Percentiles rank a stretch among this genome's conserved stretches.
Evolutionary conservation across 176 grass and related monocot species (phyloP).

Genomic region (Calamus simplicifolius): DNA sequence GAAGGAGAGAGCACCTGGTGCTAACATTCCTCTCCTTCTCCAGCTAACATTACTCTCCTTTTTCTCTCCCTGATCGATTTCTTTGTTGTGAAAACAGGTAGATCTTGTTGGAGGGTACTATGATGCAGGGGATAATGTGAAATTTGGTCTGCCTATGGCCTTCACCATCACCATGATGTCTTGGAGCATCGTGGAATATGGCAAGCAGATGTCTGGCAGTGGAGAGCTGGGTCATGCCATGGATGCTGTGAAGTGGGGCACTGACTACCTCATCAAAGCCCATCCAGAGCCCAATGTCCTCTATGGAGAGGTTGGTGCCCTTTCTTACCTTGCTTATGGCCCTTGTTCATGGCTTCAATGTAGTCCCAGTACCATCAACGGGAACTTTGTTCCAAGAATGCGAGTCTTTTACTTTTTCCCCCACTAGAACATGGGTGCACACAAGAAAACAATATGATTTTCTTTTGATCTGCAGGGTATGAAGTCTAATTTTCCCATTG

Average conservation of each 20-base stretch:
- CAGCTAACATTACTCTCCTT: too few species aligned
- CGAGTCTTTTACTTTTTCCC: too few species aligned
- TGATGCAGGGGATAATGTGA: slow-evolving; percentile 94
- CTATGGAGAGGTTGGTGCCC: slow-evolving; percentile 57
- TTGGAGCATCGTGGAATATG: slow-evolving; percentile 82
- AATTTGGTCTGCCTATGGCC: slow-evolving; percentile 93
- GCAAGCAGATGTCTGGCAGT: slow-evolving; percentile 61
- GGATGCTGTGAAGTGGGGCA: slow-evolving; percentile 90
- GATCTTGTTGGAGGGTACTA: slow-evolving; percentile 88
- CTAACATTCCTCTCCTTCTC: too few species aligned
- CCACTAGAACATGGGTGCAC: too few species aligned
- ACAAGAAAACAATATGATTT: too few species aligned
- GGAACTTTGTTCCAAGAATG: too few species aligned
- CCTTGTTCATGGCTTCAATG: too few species aligned
- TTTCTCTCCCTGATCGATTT: neutral
- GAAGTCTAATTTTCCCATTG: too few species aligned
- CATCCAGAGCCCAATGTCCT: slow-evolving; percentile 70
- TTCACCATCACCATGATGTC: slow-evolving; percentile 98
- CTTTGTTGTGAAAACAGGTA: slow-evolving; percentile 23
- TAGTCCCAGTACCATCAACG: too few species aligned
- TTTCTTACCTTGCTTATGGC: too few species aligned
- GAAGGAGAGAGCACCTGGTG: too few species aligned
- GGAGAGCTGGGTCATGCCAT: slow-evolving; percentile 73
- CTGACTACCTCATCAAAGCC: slow-evolving; percentile 86
- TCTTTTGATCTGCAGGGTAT: too few species aligned